Evolutionary conservation across 768 basidiomycete species (phyloP).

Genomic region (Lepiota venenata): DNA sequence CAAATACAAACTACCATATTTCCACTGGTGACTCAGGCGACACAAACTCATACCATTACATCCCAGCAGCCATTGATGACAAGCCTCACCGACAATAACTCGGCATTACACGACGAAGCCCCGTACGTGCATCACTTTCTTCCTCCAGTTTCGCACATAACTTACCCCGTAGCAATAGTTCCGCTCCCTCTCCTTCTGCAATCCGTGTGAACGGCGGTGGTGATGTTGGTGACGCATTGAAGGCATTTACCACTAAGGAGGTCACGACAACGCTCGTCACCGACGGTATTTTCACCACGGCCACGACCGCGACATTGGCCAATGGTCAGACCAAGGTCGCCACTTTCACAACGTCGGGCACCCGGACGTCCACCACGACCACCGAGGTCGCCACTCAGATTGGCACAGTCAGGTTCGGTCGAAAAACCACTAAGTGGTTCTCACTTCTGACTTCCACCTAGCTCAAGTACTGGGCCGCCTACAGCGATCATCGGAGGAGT

Average conservation of each 20-base stretch:
- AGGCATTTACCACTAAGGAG: not conserved
- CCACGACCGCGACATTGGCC: not conserved
- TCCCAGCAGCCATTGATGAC: too few species aligned
- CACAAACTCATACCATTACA: too few species aligned
- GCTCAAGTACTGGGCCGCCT: not conserved
- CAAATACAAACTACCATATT: too few species aligned
- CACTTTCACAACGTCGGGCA: not conserved
- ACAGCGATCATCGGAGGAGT: constrained; percentile 2
- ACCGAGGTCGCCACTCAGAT: not conserved
- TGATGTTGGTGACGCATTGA: not conserved
- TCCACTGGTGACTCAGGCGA: too few species aligned
- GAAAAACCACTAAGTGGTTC: too few species aligned
- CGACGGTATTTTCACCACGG: not conserved
- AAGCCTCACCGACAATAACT: too few species aligned
- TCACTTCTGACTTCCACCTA: not conserved
- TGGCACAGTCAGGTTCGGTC: not conserved
- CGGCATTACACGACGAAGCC: too few species aligned
- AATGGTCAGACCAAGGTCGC: not conserved
- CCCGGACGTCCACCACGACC: not conserved
- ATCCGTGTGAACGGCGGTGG: not conserved
- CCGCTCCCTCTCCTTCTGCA: not conserved
- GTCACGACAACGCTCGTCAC: not conserved
- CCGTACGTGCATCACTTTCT: too few species aligned
- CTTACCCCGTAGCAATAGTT: not conserved
- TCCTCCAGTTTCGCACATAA: too few species aligned